Evolutionary conservation across 768 basidiomycete genomes (phyloP), one percentile per base, ranked within the genome.

Genomic region (Lepiota venenata): DNA sequence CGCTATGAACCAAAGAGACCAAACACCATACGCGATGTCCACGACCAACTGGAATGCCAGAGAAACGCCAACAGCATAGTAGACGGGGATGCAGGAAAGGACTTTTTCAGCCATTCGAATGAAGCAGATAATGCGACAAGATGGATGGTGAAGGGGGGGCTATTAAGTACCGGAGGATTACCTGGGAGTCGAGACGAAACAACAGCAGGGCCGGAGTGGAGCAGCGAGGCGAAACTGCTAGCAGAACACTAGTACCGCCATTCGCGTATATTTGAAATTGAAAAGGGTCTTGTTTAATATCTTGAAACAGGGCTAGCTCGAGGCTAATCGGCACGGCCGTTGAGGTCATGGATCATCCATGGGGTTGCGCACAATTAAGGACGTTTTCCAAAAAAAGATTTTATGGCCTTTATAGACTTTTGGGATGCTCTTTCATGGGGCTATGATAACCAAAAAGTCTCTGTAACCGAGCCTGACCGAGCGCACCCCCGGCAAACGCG

Each of bases 41-140:
- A 55, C 46, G 11, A 55, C 27, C 10, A 55, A 14, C 21, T 55
- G 53, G 27, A 55, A 41, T 14, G 36, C 39, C 16, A 55, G 29
- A 12, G 53, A 47, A 20, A 37, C 29, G 2, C 42, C 20, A 14
- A 55, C 11, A 5, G 46, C 53, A 42, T 39, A 21, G 39, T 47
- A 42, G 8, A 48, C 46, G 2, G 53, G 53, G 7, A 55, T 22
- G 15, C 53, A 55, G 32, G 22, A 43, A 25, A 41, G 12, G 27
- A 48, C 46, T 27, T 47, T 55, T 18, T n/a, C 12, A 12, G 38
- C 21, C 53, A 48, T 48, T 25, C 25, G 3, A 35, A 36, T 36
- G 37, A 42, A 15, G 20, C 5, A 43, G 27, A 29, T 8, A 37
- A 32, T 9, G 41, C n/a, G 5, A 21, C 29, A 38, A 35, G 20